These are phyloP conservation scores for Rubia tinctorum DNA, from an alignment of 305 asterid genomes.

Conservation along the genomic window DNA sequence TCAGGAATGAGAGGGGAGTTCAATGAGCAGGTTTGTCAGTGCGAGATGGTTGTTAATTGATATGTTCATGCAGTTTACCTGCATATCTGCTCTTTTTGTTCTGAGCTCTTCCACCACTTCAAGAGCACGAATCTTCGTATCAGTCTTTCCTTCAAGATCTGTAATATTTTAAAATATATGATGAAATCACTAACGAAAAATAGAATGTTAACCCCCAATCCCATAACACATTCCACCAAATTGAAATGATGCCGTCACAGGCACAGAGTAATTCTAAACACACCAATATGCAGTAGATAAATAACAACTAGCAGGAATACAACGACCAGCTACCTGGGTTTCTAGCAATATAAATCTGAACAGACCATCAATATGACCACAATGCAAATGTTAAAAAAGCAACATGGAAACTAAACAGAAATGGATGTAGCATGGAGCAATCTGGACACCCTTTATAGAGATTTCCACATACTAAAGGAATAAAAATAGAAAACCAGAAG, in stretches of 20 bases:
- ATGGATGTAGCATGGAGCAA: neutral
- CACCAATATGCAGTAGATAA: neutral
- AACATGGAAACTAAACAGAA: neutral
- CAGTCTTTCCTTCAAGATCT: slow-evolving; percentile 91
- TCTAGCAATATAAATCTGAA: neutral
- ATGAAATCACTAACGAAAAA: neutral
- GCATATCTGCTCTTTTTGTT: slow-evolving; percentile 79
- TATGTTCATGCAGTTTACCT: slow-evolving; percentile 38
- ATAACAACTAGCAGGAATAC: neutral
- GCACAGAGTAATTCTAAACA: neutral
- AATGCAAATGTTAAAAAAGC: neutral
- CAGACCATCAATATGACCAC: neutral
- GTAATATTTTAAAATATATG: slow-evolving; percentile 12
- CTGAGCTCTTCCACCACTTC: slow-evolving; percentile 83
- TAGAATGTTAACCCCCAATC: too few species aligned
- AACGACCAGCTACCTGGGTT: neutral
- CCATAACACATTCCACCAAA: neutral
- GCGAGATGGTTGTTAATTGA: neutral
- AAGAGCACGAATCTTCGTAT: slow-evolving; percentile 70
- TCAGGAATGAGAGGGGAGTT: neutral
- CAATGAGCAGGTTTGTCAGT: neutral
- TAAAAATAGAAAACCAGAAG: neutral
- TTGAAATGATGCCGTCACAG: neutral
- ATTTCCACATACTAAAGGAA: neutral
- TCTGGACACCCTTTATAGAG: neutral